Evolutionary conservation across 371 early-diverging fungal genomes (phyloP).

Genomic region (Gilbertella persicaria): DNA sequence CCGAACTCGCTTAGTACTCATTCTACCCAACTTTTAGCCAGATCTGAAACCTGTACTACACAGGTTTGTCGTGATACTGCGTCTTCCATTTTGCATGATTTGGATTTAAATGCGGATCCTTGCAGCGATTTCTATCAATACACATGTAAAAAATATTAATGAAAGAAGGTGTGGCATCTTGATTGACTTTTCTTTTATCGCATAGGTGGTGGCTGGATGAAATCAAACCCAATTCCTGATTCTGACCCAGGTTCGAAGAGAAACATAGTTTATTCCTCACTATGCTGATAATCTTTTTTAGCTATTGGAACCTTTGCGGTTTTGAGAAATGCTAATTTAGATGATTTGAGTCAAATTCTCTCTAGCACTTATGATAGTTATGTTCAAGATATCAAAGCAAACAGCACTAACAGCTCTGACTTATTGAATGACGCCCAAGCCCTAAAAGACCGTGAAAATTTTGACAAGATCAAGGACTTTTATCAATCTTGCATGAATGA

Average conservation of each 20-base stretch:
- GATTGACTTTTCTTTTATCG: not conserved
- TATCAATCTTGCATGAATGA: conserved; percentile 61
- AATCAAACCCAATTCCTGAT: conserved; percentile 42
- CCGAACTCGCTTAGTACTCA: conserved; percentile 7
- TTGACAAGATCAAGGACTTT: conserved; percentile 45
- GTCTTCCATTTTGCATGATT: conserved; percentile 16
- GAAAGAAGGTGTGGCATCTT: not conserved
- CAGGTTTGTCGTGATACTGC: conserved; percentile 14
- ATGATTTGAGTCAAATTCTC: conserved; percentile 22
- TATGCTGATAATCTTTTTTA: not conserved
- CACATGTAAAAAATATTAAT: conserved; percentile 39
- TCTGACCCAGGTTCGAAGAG: conserved; percentile 33
- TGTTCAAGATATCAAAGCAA: not conserved
- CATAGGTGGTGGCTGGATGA: conserved; percentile 54
- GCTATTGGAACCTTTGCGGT: conserved; percentile 33
- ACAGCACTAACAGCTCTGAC: not conserved
- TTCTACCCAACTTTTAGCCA: conserved; percentile 8
- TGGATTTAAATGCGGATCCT: conserved; percentile 41
- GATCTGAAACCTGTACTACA: conserved; percentile 9
- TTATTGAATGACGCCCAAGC: conserved; percentile 5
- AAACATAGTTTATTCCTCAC: not conserved
- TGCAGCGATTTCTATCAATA: conserved; percentile 52
- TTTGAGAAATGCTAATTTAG: conserved; percentile 34
- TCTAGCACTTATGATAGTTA: conserved; percentile 27
- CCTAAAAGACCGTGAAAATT: conserved; percentile 37